Evolutionary conservation across 441 rosid species (phyloP).

Genomic region (Cnidoscolus chayamansa): DNA sequence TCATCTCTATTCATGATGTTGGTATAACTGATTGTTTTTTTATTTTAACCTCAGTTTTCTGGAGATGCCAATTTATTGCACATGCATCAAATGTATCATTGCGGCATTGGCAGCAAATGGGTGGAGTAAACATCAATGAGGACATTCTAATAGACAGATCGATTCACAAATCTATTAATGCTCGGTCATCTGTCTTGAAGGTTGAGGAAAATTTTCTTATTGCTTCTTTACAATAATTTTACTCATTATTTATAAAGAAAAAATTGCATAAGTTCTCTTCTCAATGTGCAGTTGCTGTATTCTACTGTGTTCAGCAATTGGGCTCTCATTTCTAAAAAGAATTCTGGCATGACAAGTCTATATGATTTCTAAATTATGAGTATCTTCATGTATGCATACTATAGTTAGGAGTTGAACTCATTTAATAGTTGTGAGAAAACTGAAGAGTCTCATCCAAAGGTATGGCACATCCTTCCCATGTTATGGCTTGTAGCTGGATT

Average conservation of each 20-base stretch:
- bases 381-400: not conserved
- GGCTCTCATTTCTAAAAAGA: not conserved
- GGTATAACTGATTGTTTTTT: not conserved
- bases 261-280: conserved; percentile 4
- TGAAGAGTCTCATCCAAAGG: not conserved
- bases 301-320: not conserved
- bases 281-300: conserved; percentile 12
- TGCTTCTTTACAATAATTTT: conserved; percentile 16
- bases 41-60: conserved; percentile 49
- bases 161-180: conserved; percentile 72
- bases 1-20: conserved; percentile 5
- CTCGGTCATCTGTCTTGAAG: conserved; percentile 90
- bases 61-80: conserved; percentile 94
- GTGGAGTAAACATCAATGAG: conserved; percentile 79
- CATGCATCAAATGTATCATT: conserved; percentile 80
- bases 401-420: not conserved
- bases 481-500: not conserved
- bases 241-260: not conserved
- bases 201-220: conserved; percentile 36
- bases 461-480: not conserved
- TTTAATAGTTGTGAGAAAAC: not conserved
- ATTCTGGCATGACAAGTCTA: not conserved
- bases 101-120: conserved; percentile 91
- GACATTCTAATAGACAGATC: conserved; percentile 81
- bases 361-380: not conserved